Base-by-base conservation (phyloP, 768 basidiomycete genomes). In the Crepidotus variabilis region DNA sequence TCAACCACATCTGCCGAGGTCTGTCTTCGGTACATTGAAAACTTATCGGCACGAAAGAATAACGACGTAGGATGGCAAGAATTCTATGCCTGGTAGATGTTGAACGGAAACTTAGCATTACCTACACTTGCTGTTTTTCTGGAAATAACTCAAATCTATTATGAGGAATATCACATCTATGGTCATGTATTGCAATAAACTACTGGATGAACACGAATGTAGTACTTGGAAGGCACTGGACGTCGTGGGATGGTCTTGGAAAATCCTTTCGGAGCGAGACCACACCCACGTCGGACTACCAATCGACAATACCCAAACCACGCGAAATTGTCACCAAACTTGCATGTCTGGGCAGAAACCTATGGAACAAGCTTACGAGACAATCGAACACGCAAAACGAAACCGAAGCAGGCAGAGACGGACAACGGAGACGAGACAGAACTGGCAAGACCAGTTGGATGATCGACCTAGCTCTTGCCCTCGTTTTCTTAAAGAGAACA, bases 51-150 rank as follows among this genome's bases (percentile, higher is more conserved):
- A 13, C 23, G 52, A 7, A 50, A 20, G 10, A 35, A 49, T 9
- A 51, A 60, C 43, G 55, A 60, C 21, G 28, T 20, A n/a, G 22
- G 9, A 11, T 60, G 59, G 59, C 18, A 36, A 34, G 59, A 55
- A 1, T 60, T 60, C 49, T 34, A 56, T 43, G 39, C 18, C 13
- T 43, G 39, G 39, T 43, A 43, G 39, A 11, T 43, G 11, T 14
- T 20, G 5, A 16, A 16, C 3, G 13, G 28, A 4, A 3, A 8
- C 28, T 28, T 28, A 28, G 28, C 4, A 28, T 28, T 28, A 28
- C 28, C 8, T 28, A 8, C 4, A 28, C 28, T 4, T 28, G 28
- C 4, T 28, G 28, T 28, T 28, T 28, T 4, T 3, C 3, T 8
- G 3, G 8, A 28, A 28, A 8, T 28, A 28, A 8, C 28, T 28